Evolutionary conservation across 805 yeast genomes (phyloP), one percentile per base, ranked within the genome.

Genomic region (Metschnikowia shivogae): DNA sequence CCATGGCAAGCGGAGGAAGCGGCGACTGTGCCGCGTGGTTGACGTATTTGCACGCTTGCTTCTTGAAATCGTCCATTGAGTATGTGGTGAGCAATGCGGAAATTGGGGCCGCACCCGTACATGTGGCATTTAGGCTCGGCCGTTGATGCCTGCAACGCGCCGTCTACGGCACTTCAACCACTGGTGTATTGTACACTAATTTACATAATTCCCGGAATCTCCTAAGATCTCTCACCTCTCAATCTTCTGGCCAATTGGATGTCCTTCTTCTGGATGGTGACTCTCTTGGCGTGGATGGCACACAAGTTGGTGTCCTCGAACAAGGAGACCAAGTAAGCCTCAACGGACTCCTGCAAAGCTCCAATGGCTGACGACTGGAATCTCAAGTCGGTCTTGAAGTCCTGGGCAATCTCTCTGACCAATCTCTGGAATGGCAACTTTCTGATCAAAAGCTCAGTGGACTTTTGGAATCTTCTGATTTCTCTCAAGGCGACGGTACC

Each of bases 231-330:
- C 78, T 86, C 95, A 73, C 97, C 98, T 77, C 97, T 85, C 70
- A 92, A 82, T 79, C 98, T 86, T 78, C 97, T 86, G 58, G 98
- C 99, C 67, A 92, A 80, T 68, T 90, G 96, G 70, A 92, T 88
- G 73, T 92, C 99, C 77, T 90, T 90, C 88, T 89, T 92, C 81
- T 89, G 96, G 65, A 92, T 89, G 56, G 99, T 92, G 60, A 92
- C 98, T 77, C 99, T 86, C 84, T 93, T 92, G 64, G 98, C 99
- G 74, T 92, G 99, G 59, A 89, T 88, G 56, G 98, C 97, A 77
- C 97, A 93, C 77, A 92, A 81, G 79, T 90, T 92, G 57, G 98
- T 93, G 73, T 93, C 98, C 78, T 92, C 98, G 60, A 92, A 93
- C 64, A 92, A 74, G 50, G 96, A 88, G 44, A 92, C 97, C 62